phyloP scores from a whole-genome alignment of 768 basidiomycete genomes.

The Leccinum aurantiacum region DNA sequence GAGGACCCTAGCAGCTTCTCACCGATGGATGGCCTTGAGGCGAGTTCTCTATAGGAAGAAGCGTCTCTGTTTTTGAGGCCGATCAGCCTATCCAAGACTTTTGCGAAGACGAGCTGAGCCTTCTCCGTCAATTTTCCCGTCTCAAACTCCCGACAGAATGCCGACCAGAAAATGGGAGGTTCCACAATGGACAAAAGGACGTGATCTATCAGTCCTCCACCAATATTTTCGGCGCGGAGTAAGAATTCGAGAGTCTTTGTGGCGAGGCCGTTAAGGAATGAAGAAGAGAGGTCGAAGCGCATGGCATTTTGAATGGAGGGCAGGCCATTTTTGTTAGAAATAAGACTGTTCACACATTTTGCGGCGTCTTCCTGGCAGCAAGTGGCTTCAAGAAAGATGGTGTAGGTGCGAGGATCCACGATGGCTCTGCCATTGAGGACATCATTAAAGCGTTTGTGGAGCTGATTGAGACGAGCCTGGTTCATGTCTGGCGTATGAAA shows the following conservation, averaged over 20 bases:
- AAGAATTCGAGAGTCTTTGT: conserved; percentile 41
- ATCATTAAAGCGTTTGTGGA: conserved; percentile 38
- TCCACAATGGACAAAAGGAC: conserved; percentile 47
- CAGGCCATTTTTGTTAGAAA: conserved; percentile 38
- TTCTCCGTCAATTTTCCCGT: conserved; percentile 30
- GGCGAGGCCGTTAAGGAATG: conserved; percentile 46
- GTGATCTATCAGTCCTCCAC: conserved; percentile 43
- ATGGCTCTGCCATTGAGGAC: conserved; percentile 32
- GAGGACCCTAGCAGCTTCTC: conserved; percentile 27
- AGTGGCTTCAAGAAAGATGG: conserved; percentile 48
- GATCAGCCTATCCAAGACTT: conserved; percentile 50
- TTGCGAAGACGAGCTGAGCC: conserved; percentile 45
- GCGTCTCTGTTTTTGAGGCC: conserved; percentile 36
- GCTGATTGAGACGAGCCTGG: conserved; percentile 21
- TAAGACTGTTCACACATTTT: conserved; percentile 39
- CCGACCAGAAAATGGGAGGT: conserved; percentile 53
- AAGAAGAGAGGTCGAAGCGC: conserved; percentile 37
- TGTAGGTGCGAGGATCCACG: conserved; percentile 23
- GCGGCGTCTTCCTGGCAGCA: conserved; percentile 41
- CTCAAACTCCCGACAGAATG: conserved; percentile 37
- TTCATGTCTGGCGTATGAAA: conserved; percentile 9
- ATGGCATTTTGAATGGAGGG: conserved; percentile 43
- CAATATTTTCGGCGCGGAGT: conserved; percentile 38
- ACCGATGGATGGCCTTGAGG: conserved; percentile 33
- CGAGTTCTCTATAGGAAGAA: conserved; percentile 39